A percentile compares a stretch with the other conserved stretches of the same genome.
Conservation (phyloP, 805 yeast species). For the Pichia kluyveri region DNA sequence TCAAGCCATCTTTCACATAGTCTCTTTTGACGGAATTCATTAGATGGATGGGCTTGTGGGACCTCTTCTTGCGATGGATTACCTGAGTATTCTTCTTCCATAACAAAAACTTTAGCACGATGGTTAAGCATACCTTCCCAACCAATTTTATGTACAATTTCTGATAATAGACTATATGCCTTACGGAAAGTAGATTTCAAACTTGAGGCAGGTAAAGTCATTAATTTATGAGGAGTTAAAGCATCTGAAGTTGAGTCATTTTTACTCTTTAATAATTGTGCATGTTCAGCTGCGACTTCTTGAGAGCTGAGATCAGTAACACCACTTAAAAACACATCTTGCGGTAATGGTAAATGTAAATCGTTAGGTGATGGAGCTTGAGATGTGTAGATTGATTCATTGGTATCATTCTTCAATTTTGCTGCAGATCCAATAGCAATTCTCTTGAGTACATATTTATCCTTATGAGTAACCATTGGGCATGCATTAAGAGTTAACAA, state of each 20-base stretch:
- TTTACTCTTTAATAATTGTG: conserved; percentile 32
- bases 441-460: conserved; percentile 52
- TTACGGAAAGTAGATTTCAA: conserved; percentile 48
- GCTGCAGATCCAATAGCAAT: conserved; percentile 19
- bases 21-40: conserved; percentile 52
- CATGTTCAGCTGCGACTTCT: conserved; percentile 59
- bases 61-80: neutral
- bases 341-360: conserved; percentile 68
- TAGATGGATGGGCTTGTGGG: neutral
- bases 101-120: conserved; percentile 58
- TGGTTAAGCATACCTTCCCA: conserved; percentile 60
- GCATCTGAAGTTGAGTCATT: neutral
- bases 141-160: conserved; percentile 57
- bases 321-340: conserved; percentile 61
- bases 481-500: conserved; percentile 66
- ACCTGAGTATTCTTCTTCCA: conserved; percentile 46
- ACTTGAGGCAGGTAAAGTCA: conserved; percentile 60
- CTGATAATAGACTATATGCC: conserved; percentile 54
- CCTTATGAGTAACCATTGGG: conserved; percentile 73
- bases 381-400: neutral
- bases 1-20: conserved; percentile 71
- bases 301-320: conserved; percentile 59
- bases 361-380: conserved; percentile 34
- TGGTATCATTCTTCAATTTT: neutral
- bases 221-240: conserved; percentile 33